Evolutionary conservation across 2,329 filamentous ascomycete species (phyloP).

Genomic region (Colletotrichum euphorbiae): DNA sequence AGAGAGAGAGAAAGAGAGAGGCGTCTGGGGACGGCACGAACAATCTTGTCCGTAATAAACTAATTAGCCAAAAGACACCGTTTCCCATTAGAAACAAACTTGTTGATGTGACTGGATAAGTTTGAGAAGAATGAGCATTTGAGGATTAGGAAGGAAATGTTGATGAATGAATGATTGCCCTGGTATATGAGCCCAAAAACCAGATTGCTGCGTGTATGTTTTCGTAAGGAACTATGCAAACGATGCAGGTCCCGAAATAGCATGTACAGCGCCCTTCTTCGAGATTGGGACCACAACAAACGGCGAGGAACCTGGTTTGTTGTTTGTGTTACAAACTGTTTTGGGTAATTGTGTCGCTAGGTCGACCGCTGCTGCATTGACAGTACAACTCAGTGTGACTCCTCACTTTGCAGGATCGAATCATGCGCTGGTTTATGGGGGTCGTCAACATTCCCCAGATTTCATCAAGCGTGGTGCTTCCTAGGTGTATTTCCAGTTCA

Average conservation of each 20-base stretch:
- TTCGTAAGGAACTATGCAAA: background rate
- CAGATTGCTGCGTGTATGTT: background rate
- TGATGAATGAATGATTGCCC: too few relatives aligned
- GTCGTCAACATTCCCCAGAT: background rate
- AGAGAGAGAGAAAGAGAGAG: background rate
- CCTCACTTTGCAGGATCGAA: background rate
- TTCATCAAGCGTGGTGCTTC: background rate
- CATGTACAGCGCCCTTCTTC: too few relatives aligned
- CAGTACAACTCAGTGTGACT: conserved; percentile 1
- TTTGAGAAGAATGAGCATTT: too few relatives aligned
- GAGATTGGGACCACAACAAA: too few relatives aligned
- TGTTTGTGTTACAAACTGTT: background rate
- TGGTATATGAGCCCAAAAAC: too few relatives aligned
- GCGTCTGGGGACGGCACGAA: background rate
- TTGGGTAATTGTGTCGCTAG: background rate
- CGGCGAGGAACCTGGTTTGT: background rate
- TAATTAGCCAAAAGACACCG: conserved; percentile 23
- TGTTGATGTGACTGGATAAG: too few relatives aligned
- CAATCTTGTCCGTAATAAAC: conserved; percentile 25
- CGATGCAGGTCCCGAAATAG: background rate
- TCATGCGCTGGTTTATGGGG: background rate
- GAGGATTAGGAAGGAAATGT: too few relatives aligned
- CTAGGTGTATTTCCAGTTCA: too few relatives aligned
- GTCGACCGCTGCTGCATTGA: background rate
- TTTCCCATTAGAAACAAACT: background rate